Base-by-base conservation (phyloP, 371 early-diverging fungal species). In the Polyrhizophydium stewartii region DNA sequence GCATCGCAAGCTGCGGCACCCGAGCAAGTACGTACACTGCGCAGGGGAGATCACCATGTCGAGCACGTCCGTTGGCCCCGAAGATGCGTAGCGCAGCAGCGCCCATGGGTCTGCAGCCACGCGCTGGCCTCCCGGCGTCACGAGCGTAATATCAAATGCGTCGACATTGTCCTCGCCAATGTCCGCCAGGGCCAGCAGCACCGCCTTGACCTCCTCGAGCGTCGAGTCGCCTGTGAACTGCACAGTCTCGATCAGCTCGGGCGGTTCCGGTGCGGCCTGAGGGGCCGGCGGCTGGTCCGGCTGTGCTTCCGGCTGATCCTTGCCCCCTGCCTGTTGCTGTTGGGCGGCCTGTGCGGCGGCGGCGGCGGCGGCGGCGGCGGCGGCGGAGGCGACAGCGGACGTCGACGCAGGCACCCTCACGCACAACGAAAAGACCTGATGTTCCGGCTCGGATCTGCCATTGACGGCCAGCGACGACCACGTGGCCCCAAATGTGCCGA, bases 101-200 rank as follows among this genome's bases (percentile, higher is more conserved):
- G 45, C 45, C 2, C 24, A 6, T 5, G 45, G 10, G n/a, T 45
- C 45, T 10, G 19, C 45, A 45, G 45, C 10, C 45, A 45, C 10
- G 19, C 19, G 45, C 25, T 19, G 25, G 25, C 50, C 50, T 2
- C 25, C 28, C 10, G 25, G 28, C 25, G 2, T 10, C 25, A 27
- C 31, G 25, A 50, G 9, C 50, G 10, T 9, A 10, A 27, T 5
- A 19, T 10, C 5, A 1, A 19, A 2, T 5, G 5, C 12, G 50
- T 25, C 50, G 31, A 28, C 6, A 50, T 25, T 25, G 25, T 25
- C 25, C 31, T 50, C 50, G 16, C 64, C 55, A n/a, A 64, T 28
- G 30, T 66, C 66, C 17, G 70, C 70, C 2, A 66, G 66, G 2
- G 66, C 57, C 17, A 59, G 63, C 33, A 70, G 61, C 3, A 61